Evolutionary conservation across 495 filamentous ascomycete species (phyloP).

Genomic region (Penicillium fimorum): DNA sequence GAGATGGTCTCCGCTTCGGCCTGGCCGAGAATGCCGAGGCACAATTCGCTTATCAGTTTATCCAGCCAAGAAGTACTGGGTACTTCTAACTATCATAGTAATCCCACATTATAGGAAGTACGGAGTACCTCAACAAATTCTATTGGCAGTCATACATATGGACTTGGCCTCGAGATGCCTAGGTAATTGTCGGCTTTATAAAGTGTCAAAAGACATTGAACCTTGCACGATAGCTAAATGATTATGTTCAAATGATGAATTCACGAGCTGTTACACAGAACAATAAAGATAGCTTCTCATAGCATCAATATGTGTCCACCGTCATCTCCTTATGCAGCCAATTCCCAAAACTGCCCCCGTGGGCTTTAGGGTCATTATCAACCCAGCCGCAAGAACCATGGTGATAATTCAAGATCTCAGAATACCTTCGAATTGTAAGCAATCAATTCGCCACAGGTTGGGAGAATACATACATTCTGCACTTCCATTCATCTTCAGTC

Average conservation of each 20-base stretch:
- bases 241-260: background rate
- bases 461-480: constrained; percentile 8
- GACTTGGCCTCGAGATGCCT: constrained; percentile 1
- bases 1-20: constrained; percentile 19
- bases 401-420: constrained; percentile 7
- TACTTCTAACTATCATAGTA: constrained; percentile 3
- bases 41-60: constrained; percentile 14
- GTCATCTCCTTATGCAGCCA: constrained; percentile 1
- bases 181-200: too few relatives aligned
- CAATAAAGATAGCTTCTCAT: background rate
- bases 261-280: background rate
- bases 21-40: constrained; percentile 32
- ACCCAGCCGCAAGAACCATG: constrained; percentile 3
- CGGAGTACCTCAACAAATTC: background rate
- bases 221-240: background rate
- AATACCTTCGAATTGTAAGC: constrained; percentile 1
- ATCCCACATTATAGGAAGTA: background rate
- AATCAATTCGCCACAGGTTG: background rate
- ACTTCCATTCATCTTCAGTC: constrained; percentile 12
- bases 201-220: too few relatives aligned
- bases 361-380: background rate
- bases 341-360: background rate
- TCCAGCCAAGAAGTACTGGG: constrained; percentile 13
- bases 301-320: background rate
- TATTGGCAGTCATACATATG: too few relatives aligned